Base-by-base conservation (phyloP, 1,139 yeast species). In the Suhomyces coccinellae region DNA sequence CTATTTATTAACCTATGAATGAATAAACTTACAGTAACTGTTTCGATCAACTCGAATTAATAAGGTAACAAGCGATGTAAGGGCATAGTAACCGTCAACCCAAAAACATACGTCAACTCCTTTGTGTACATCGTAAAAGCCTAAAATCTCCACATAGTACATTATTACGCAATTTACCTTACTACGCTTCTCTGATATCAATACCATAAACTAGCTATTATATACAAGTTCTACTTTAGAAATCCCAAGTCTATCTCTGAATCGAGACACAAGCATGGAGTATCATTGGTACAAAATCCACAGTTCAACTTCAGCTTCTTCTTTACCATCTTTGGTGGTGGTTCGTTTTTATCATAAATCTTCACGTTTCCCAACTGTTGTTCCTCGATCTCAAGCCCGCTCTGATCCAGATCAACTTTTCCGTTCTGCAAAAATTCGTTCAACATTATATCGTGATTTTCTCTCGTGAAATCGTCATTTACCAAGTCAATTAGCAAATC, bases 281-380 rank as follows among this genome's bases (percentile, higher is more conserved):
- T 69, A 41, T 67, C 76, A 44, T 63, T 65, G 24, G 67, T 58
- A 52, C 77, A 73, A 52, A 72, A 73, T n/a, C 77, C 77, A 53
- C 77, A 72, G 40, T 63, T 66, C 34, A 54, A 36, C 44, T 57
- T 58, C 48, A 52, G 50, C 36, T 51, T 52, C 57, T 48, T 42
- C 57, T 48, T 46, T 26, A 41, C 30, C 16, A 32, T 38, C 33
- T 43, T 42, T 31, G 43, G 38, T 14, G 47, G 41, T n/a, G 42
- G 47, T 24, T 45, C 52, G 33, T 50, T 42, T 24, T 43, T 47
- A 33, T 46, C 51, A 36, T 53, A 47, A 22, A 53, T 49, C 26
- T 46, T 43, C 7, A 53, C 56, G 31, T 48, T 47, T n/a, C 54
- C 54, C 41, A 51, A 47, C 35, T 47, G 52, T 30, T 50, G 52